A percentile compares a stretch with the other conserved stretches of the same genome.
Conservation (phyloP, 495 filamentous ascomycete genomes). For the Neurospora sp. region DNA sequence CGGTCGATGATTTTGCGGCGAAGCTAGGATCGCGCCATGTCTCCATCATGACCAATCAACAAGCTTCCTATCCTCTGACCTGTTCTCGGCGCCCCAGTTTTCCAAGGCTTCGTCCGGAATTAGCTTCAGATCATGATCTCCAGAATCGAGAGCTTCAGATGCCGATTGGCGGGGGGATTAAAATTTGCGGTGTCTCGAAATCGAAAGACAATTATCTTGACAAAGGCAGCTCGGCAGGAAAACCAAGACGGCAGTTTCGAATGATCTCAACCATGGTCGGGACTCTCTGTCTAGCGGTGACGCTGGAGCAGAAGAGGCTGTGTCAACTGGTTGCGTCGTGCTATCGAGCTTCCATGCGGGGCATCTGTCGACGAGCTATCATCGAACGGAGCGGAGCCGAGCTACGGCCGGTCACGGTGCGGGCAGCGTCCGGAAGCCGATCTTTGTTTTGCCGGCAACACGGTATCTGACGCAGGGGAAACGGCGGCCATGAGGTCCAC, state of each 20-base stretch:
- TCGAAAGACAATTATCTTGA: not conserved
- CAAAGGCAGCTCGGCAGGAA: not conserved
- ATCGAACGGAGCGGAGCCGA: not conserved
- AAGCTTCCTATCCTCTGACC: not conserved
- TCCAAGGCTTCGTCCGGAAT: not conserved
- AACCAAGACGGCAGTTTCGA: not conserved
- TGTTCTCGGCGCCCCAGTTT: not conserved
- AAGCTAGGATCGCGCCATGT: not conserved
- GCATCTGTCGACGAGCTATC: not conserved
- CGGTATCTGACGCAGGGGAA: not conserved
- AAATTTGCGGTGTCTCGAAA: not conserved
- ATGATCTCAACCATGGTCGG: not conserved
- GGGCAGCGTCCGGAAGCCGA: not conserved
- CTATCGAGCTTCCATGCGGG: not conserved
- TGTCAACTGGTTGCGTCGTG: not conserved
- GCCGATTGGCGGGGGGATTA: not conserved
- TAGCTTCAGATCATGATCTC: not conserved
- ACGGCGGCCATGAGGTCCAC: not conserved
- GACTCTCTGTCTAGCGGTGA: not conserved
- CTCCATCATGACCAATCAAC: not conserved
- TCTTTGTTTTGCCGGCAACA: not conserved
- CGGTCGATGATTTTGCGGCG: not conserved
- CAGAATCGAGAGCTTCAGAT: not conserved
- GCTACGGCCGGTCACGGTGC: not conserved
- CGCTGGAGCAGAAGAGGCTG: not conserved